These are phyloP conservation scores for Epipyxis sp. DNA, from an alignment of 108 stramenopile genomes.

Conservation along the genomic window DNA sequence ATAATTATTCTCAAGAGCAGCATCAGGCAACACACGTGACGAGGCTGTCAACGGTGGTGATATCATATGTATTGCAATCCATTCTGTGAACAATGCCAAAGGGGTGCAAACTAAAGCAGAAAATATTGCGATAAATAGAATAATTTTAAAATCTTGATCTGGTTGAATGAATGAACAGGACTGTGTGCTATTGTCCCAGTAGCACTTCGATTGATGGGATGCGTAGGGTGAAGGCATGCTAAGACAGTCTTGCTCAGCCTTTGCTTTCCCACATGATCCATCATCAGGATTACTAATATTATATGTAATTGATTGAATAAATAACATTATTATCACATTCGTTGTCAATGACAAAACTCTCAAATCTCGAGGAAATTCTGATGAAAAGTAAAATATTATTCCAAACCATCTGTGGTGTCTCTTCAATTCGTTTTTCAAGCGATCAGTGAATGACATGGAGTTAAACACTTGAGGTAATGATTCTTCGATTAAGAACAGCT, in stretches of 20 bases:
- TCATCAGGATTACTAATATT: not conserved
- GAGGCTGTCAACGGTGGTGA: too few species aligned
- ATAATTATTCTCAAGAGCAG: too few species aligned
- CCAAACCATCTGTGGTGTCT: constrained; percentile 5
- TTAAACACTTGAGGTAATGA: not conserved
- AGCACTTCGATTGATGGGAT: not conserved
- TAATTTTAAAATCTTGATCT: not conserved
- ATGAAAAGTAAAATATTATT: not conserved
- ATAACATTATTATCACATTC: constrained; percentile 14
- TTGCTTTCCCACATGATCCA: not conserved
- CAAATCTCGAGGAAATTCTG: not conserved
- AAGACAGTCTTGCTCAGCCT: not conserved
- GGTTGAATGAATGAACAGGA: not conserved
- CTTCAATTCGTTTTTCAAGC: not conserved
- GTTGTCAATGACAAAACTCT: not conserved
- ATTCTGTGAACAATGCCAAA: not conserved
- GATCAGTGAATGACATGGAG: not conserved
- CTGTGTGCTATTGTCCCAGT: not conserved
- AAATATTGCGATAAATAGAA: constrained; percentile 8
- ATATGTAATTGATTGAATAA: constrained; percentile 8
- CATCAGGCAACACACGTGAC: too few species aligned
- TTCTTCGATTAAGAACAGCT: not conserved
- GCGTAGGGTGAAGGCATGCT: not conserved
- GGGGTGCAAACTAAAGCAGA: constrained; percentile 16
- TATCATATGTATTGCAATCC: not conserved